These are phyloP conservation scores for Lyophyllum decastes DNA, from an alignment of 768 basidiomycete genomes.

Conservation along the genomic window DNA sequence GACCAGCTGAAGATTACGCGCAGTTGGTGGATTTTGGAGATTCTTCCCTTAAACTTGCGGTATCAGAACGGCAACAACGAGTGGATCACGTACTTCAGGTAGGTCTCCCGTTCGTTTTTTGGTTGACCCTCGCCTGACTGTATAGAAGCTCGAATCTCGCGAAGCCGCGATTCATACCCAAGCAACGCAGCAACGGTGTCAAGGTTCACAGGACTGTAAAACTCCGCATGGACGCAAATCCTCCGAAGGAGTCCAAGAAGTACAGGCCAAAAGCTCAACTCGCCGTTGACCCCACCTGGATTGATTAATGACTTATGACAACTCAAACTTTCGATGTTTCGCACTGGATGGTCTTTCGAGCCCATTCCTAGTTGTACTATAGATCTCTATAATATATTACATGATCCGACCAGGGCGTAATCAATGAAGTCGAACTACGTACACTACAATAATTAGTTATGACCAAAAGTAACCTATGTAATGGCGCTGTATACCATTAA, in stretches of 20 bases:
- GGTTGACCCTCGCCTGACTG: neutral
- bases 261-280: slow-evolving; percentile 31
- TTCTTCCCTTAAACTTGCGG: slow-evolving; percentile 35
- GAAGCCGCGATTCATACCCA: slow-evolving; percentile 37
- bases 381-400: neutral
- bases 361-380: too few species aligned
- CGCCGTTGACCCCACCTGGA: slow-evolving; percentile 33
- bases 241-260: slow-evolving; percentile 18
- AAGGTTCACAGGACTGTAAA: slow-evolving; percentile 52
- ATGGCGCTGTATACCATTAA: too few species aligned
- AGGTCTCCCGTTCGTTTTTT: neutral
- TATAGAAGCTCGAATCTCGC: slow-evolving; percentile 32
- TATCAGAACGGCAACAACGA: slow-evolving; percentile 32
- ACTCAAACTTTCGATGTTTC: neutral
- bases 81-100: slow-evolving; percentile 27
- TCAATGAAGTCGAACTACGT: too few species aligned
- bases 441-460: too few species aligned
- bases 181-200: slow-evolving; percentile 35
- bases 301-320: slow-evolving; percentile 25
- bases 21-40: slow-evolving; percentile 64
- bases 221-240: slow-evolving; percentile 52
- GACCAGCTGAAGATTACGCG: slow-evolving; percentile 46
- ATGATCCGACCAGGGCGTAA: neutral
- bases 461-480: too few species aligned
- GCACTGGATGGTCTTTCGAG: neutral